Base-by-base conservation (phyloP, 2,329 filamentous ascomycete genomes). In the Ceratocystis cubensis region DNA sequence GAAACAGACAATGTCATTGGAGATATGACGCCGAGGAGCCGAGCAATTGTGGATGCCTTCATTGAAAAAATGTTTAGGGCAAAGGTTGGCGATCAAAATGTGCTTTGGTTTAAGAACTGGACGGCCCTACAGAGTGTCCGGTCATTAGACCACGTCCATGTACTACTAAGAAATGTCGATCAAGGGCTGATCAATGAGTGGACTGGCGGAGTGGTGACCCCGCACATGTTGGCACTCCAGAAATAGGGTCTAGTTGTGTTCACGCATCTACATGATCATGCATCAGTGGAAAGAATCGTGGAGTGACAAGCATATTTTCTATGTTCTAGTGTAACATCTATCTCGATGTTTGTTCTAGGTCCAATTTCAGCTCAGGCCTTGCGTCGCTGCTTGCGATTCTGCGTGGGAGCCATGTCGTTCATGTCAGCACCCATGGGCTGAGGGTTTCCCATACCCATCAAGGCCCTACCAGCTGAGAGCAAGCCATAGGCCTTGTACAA, bases 21-120 rank as follows among this genome's bases (percentile, higher is more conserved):
- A 8, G 86, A 92, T 70, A 78, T 95, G 77, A 91, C 88, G 2
- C 75, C 81, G 0, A 81, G 85, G 72, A 88, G 87, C 67, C 81
- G 86, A 65, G 76, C 76, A 50, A 75, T 82, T 68, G 87, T 96
- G 46, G 80, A 84, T 61, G 78, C 79, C 8, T 96, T 89, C 73
- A 86, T 96, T 41, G 76, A 83, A 70, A 80, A 78, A 69, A 87
- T 81, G 17, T 96, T 96, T 73, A 77, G 82, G 44, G 78, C 81
- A n/a, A 76, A 75, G 37, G 76, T 89, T 13, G 81, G 80, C 0
- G 74, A 75, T 0, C 77, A 75, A 2, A 81, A 80, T n/a, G 83
- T 87, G 57, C 74, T 91, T 69, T 97, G 91, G 91, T 96, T 96
- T 77, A 95, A 93, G 81, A 96, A 96, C 72, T 96, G 91, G 91